Evolutionary conservation across 805 yeast species (phyloP).

Genomic region (Candida lessepsii): DNA sequence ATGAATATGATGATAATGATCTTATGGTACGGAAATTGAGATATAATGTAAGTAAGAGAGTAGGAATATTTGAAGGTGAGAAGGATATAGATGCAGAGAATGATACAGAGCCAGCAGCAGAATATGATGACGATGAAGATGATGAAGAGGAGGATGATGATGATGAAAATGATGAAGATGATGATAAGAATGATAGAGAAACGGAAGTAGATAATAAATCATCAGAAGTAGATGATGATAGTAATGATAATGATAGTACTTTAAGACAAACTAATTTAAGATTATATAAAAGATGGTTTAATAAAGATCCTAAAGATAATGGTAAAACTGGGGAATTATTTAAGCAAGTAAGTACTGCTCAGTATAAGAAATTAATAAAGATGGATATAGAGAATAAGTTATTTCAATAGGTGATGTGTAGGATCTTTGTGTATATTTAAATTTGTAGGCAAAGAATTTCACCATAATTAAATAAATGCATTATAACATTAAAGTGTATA

Average conservation of each 20-base stretch:
- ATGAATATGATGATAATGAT: neutral
- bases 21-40: neutral
- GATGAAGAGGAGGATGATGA: constrained; percentile 11
- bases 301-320: constrained; percentile 3
- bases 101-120: constrained; percentile 5
- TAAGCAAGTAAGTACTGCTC: constrained; percentile 1
- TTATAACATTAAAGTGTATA: no score
- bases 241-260: constrained; percentile 1
- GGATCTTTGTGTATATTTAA: no score
- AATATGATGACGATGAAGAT: constrained; percentile 13
- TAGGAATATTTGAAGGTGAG: neutral
- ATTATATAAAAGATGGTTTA: neutral
- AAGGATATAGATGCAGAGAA: neutral
- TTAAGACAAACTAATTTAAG: constrained; percentile 1
- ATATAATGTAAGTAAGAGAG: neutral
- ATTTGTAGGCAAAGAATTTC: no score
- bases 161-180: constrained; percentile 12
- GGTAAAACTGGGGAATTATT: constrained; percentile 2
- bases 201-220: neutral
- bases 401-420: no score
- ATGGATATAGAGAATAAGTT: constrained; percentile 9
- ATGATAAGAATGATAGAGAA: constrained; percentile 1
- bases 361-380: constrained; percentile 8
- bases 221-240: neutral
- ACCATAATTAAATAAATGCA: no score